Base-by-base conservation (phyloP, 225 moss, liverwort and hornwort species). In the Pleurozium schreberi region DNA sequence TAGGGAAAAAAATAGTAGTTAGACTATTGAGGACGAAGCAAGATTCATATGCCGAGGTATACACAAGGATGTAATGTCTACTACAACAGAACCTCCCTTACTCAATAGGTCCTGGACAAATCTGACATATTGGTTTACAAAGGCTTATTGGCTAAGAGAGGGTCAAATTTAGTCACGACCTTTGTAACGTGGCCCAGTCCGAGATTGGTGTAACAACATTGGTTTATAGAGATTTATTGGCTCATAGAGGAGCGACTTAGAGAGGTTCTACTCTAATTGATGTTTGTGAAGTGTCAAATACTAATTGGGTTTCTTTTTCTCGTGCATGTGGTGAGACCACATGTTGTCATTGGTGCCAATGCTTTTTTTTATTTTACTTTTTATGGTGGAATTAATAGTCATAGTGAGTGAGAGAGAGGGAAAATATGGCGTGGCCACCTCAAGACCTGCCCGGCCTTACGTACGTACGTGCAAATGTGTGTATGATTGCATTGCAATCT, bases 401-500 rank as follows among this genome's bases (percentile, higher is more conserved):
- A 8, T 21, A 40, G 69, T 22, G 6, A 9, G 16, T 25, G 43
- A 42, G 71, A n/a, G n/a, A n/a, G n/a, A n/a, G n/a, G n/a, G n/a
- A n/a, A n/a, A 43, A 9, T 15, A 9, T 5, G 4, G 34, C 65
- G 9, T 1, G 28, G 15, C 18, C 30, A 45, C 30, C 43, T 25
- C 26, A 71, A 45, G 45, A 17, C 27, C 8, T 1, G n/a, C n/a
- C 3, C n/a, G n/a, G n/a, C n/a, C n/a, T n/a, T 13, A 61, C 8
- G 31, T 33, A 36, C 1, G 22, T 23, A 6, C 45, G 8, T 33
- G 22, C 11, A 34, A 75, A 50, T 34, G 52, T 7, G 17, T 73
- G 86, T n/a, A 82, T 90, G 89, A 86, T 82, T 90, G 86, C 75
- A 28, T 47, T 13, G 65, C 81, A 82, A 86, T 47, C 82, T 75